phyloP scores from a whole-genome alignment of 1,284 basidiomycete genomes.

The Austroboletus novae-zelandiae region DNA sequence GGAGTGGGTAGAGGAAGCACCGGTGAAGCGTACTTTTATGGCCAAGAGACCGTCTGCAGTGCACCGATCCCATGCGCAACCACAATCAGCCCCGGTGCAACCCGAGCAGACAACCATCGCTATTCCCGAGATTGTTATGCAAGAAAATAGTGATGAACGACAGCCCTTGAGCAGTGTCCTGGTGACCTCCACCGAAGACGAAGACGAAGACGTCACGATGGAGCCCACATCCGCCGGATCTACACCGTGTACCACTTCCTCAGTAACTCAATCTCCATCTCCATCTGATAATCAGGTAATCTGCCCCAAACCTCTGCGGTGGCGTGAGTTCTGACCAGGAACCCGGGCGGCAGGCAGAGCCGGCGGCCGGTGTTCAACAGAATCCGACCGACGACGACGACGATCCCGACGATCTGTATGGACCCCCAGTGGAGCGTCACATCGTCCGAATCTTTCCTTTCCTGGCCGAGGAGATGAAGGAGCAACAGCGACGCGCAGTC shows the following conservation, averaged over 20 bases:
- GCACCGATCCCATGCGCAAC: not conserved
- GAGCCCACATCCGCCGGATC: not conserved
- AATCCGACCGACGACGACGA: constrained; percentile 5
- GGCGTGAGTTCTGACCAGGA: constrained; percentile 1
- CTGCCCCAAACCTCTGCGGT: not conserved
- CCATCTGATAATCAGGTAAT: not conserved
- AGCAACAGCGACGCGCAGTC: constrained; percentile 17
- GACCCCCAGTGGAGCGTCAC: constrained; percentile 27
- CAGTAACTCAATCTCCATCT: not conserved
- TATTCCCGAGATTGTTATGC: not conserved
- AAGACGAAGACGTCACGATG: constrained; percentile 6
- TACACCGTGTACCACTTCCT: not conserved
- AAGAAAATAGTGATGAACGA: not conserved
- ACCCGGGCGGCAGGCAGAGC: not conserved
- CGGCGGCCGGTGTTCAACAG: not conserved
- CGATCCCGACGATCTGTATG: constrained; percentile 28
- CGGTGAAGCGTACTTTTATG: not conserved
- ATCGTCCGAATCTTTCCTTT: constrained; percentile 29
- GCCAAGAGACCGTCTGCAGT: constrained; percentile 5
- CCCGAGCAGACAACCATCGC: constrained; percentile 5
- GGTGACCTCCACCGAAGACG: constrained; percentile 3
- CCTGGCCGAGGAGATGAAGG: constrained; percentile 23
- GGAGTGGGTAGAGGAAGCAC: not conserved
- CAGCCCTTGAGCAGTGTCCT: not conserved
- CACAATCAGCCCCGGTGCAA: constrained; percentile 1